phyloP scores from a whole-genome alignment of 176 grass and related monocot species.

The Saccharum officinarum region DNA sequence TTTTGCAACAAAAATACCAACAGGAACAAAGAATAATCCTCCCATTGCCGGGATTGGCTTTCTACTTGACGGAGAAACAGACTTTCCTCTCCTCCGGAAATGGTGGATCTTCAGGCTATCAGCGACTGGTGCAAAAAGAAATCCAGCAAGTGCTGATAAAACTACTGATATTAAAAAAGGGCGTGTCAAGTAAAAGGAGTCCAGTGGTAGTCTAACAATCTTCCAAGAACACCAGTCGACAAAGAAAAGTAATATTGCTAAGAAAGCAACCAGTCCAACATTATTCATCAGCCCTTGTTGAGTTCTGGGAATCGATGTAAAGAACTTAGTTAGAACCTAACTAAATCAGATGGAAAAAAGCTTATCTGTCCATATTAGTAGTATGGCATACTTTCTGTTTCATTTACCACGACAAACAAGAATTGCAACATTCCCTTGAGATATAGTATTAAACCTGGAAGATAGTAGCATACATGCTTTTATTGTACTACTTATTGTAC shows the following conservation, averaged over 20 bases:
- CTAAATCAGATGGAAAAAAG: slow-evolving; percentile 16
- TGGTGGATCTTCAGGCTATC: slow-evolving; percentile 77
- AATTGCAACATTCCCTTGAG: not conserved
- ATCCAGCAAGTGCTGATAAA: slow-evolving; percentile 77
- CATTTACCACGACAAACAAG: not conserved
- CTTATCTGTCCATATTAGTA: slow-evolving; percentile 11
- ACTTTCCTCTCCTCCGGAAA: slow-evolving; percentile 62
- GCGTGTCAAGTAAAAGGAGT: slow-evolving; percentile 77
- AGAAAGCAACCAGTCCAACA: slow-evolving; percentile 65
- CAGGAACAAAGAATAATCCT: slow-evolving; percentile 83
- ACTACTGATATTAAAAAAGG: slow-evolving; percentile 84
- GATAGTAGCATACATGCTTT: slow-evolving; percentile 5
- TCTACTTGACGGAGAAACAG: slow-evolving; percentile 52
- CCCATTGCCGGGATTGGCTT: slow-evolving; percentile 82
- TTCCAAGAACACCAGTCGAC: slow-evolving; percentile 95
- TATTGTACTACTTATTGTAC: not conserved
- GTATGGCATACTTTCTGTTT: not conserved
- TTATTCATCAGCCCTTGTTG: slow-evolving; percentile 74
- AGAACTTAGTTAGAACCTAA: slow-evolving; percentile 53
- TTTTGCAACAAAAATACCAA: slow-evolving; percentile 79
- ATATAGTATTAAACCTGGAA: not conserved
- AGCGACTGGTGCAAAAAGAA: slow-evolving; percentile 76
- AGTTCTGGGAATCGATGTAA: slow-evolving; percentile 69
- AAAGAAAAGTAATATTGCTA: slow-evolving; percentile 71
- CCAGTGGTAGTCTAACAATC: slow-evolving; percentile 90